Base-by-base conservation (phyloP, 2,329 filamentous ascomycete species). In the Fusarium equiseti region DNA sequence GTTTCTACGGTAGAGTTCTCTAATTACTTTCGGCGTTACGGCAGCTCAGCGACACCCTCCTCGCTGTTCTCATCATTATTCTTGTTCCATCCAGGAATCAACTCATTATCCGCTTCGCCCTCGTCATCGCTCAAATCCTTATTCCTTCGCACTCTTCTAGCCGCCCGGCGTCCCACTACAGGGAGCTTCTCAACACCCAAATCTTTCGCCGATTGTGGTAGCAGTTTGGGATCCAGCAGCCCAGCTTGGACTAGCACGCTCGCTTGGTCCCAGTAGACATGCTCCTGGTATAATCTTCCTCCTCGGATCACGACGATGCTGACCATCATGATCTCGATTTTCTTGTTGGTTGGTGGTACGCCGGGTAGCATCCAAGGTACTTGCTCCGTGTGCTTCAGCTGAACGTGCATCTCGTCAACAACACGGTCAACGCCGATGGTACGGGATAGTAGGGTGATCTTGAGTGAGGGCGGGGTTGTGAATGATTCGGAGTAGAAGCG, bases 401-500 rank as follows among this genome's bases (percentile, higher is more conserved):
- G 81, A 45, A 87, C 82, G 50, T 89, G 85, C 69, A 91, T 85
- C 75, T 91, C 89, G 67, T 91, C 89, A 6, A 91, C 86, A 3
- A 92, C 84, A 8, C 90, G 85, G 70, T 92, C 89, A 2, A 85
- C 83, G 1, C 90, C 89, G 4, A 91, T 82, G 0, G 90, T 92
- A 4, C 90, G 86, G 3, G 88, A 90, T 29, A 92, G 81, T 2
- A 92, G 83, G 10, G 89, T 88, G 11, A 92, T 80, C 7, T 82
- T 80, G 2, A 88, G 86, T 9, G 90, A 89, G 0, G 84, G 80
- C 0, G 91, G 89, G 59, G 91, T 92, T 40, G 81, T 83, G 79
- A 93, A 92, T 69, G 90, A 88, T 61, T 90, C 78, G 0, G 83
- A 82, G 78, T 93, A 93, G 79, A 92, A 93, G 6, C 84, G 80